These are phyloP conservation scores for Talaromyces wortmannii DNA, from an alignment of 495 filamentous ascomycete genomes.

Conservation along the genomic window DNA sequence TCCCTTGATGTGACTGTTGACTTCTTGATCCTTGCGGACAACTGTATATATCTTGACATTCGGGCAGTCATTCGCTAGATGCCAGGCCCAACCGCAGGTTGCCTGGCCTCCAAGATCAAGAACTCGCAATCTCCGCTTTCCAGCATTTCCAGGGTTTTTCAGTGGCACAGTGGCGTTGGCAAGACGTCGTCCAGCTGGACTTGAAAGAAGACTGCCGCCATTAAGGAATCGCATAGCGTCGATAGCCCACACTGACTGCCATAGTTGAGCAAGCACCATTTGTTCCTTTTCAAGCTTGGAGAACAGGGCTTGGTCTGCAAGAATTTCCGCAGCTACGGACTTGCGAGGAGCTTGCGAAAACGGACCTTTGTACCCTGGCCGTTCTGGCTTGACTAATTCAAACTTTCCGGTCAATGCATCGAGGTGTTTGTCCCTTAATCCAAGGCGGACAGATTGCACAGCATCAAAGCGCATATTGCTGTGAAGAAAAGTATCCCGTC, in stretches of 20 bases:
- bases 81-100: conserved; percentile 92
- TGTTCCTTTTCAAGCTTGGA: conserved; percentile 65
- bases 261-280: conserved; percentile 70
- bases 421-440: conserved; percentile 53
- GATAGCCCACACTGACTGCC: conserved; percentile 71
- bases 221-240: conserved; percentile 70
- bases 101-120: conserved; percentile 84
- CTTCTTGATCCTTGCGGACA: conserved; percentile 60
- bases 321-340: conserved; percentile 29
- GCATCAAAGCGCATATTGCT: conserved; percentile 83
- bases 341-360: conserved; percentile 49
- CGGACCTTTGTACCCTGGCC: conserved; percentile 41
- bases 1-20: conserved; percentile 65
- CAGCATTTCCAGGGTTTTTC: neutral
- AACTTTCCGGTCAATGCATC: conserved; percentile 75
- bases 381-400: conserved; percentile 44
- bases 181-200: conserved; percentile 60
- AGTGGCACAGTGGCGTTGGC: conserved; percentile 11
- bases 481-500: conserved; percentile 74
- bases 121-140: conserved; percentile 45
- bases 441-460: conserved; percentile 72
- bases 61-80: conserved; percentile 75
- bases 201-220: conserved; percentile 72
- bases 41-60: conserved; percentile 83
- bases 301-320: conserved; percentile 42